phyloP scores from a whole-genome alignment of 768 basidiomycete species.

The Tulasnella sp. region DNA sequence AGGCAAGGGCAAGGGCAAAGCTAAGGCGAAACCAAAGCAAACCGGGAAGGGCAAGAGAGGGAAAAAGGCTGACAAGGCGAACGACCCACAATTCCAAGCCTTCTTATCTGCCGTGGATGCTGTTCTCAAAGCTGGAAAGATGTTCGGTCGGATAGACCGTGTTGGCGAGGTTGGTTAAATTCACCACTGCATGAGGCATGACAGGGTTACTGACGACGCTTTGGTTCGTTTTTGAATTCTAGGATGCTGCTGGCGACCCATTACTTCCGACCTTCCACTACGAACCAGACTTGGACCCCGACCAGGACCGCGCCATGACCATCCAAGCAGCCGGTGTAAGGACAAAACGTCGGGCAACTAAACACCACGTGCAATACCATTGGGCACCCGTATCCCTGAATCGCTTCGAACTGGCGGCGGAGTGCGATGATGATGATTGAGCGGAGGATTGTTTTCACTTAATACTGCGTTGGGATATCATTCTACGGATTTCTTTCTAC shows the following conservation, averaged over 20 bases:
- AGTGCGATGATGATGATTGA: background rate
- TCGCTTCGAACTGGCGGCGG: background rate
- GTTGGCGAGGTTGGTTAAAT: background rate
- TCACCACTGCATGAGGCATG: background rate
- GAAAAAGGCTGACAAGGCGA: background rate
- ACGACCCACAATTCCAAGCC: background rate
- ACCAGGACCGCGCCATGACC: constrained; percentile 8
- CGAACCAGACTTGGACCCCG: background rate
- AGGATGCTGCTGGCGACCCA: constrained; percentile 6
- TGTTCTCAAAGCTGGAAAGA: constrained; percentile 2
- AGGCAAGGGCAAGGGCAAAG: background rate
- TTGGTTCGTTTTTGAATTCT: background rate
- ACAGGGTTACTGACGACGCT: background rate
- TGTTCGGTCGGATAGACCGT: constrained; percentile 10
- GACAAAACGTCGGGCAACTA: constrained; percentile 3
- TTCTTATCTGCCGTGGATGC: background rate
- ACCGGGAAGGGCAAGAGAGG: background rate
- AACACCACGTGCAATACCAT: constrained; percentile 10
- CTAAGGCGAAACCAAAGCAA: constrained; percentile 7
- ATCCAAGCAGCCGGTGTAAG: background rate
- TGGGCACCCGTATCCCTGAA: constrained; percentile 4
- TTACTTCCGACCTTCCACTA: constrained; percentile 1
- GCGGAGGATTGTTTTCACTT: background rate
- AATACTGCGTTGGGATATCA: background rate
- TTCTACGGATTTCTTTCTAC: background rate